Evolutionary conservation across 1,284 basidiomycete genomes (phyloP), one percentile per base, ranked within the genome.

Genomic region (Microbotryum intermedium): DNA sequence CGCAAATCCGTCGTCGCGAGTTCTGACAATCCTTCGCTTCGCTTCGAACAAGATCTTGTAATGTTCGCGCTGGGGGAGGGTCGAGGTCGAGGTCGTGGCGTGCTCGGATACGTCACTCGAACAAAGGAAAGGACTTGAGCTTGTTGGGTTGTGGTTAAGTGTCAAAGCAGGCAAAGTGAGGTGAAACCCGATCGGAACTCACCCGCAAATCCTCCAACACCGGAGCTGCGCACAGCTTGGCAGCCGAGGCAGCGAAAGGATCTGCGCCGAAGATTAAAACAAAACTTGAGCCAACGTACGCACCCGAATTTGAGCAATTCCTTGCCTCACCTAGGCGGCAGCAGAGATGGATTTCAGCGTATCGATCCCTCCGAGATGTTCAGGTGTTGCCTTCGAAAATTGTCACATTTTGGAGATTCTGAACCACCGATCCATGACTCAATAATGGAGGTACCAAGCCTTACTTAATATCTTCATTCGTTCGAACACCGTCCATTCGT

Each of bases 151-250:
- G n/a, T n/a, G n/a, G n/a, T n/a, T n/a, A n/a, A n/a, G n/a, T n/a
- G n/a, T n/a, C n/a, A n/a, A n/a, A n/a, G 34, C n/a, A 6, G 39
- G 25, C 2, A n/a, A 53, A 34, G 44, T 18, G 3, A 29, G 23
- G 20, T n/a, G 26, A 29, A 13, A 10, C 20, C 11, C 21, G 18
- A 6, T n/a, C 29, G 6, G 29, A 30, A 30, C 34, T 39, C 34
- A 64, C 59, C 4, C 28, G 8, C 39, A 60, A 25, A 25, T 64
- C 59, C 13, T 21, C 48, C 1, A 34, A 8, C 20, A 60, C 29
- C 18, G 58, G 56, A 10, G 13, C 47, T 1, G 49, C 43, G 21
- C 53, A 55, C 0, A 64, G 39, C 0, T 44, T 42, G 1, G 58
- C 49, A 1, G 57, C 51, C 0, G 56, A 45, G 0, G 59, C 52